Evolutionary conservation across 1,284 basidiomycete species (phyloP), one percentile per base, ranked within the genome.

Genomic region (Ceratobasidium sp.): DNA sequence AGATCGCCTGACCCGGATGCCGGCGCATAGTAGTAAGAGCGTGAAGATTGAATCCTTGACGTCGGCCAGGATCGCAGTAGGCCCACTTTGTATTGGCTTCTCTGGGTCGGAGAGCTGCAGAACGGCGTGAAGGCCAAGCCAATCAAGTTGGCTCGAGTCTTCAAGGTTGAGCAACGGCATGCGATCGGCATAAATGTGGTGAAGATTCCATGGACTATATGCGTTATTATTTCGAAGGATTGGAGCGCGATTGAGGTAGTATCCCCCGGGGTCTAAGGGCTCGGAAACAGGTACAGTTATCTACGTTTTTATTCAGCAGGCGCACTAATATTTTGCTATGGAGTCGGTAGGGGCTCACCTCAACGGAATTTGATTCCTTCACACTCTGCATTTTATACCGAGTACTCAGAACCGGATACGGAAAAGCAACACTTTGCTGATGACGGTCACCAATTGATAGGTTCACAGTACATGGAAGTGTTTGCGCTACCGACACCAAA

Each of bases 221-320:
- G 7, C 26, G 7, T 44, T 13, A 0, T 20, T 7, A 1, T 33
- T 33, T 33, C 28, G 67, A 10, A 69, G 49, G 10, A 82, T 70
- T 0, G 86, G 84, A 78, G 87, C 87, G 42, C 81, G 85, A 69
- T 85, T 85, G 23, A 84, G 61, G 3, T 83, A 75, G 23, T 80
- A 73, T 5, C 81, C 77, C 9, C 83, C 85, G 61, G 40, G 1
- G 12, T 80, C 81, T 67, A 83, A 83, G 1, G 84, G 82, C 0
- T 81, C 81, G 4, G 40, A 80, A 63, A 83, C 28, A 4, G 83
- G 81, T 10, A 82, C 83, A 69, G 84, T 82, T 28, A 86, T 66
- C 87, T 86, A 33, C 33, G 33, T 4, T 33, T 33, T 33, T 33
- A 33, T 33, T 33, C 33, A 33, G 33, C 4, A 33, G 33, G 4